Evolutionary conservation across 805 yeast genomes (phyloP).

Genomic region (Pichia occidentalis): DNA sequence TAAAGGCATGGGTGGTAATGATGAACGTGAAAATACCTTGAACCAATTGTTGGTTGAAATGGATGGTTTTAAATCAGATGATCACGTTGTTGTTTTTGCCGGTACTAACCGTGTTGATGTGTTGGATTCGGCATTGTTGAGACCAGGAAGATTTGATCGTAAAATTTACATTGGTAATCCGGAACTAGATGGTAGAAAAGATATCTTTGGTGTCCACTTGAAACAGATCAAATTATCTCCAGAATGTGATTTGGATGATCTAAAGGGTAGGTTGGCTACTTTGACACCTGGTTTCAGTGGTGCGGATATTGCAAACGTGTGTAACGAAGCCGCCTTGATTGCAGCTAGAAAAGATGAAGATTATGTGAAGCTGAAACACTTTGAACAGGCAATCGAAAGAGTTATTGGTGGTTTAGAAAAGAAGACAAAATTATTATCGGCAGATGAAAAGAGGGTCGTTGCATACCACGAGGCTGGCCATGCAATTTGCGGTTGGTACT

Average conservation of each 20-base stretch:
- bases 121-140: slow-evolving; percentile 78
- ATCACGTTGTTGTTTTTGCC: slow-evolving; percentile 88
- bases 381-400: slow-evolving; percentile 89
- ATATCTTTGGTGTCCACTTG: slow-evolving; percentile 77
- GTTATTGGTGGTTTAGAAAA: slow-evolving; percentile 93
- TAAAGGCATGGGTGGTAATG: slow-evolving; percentile 77
- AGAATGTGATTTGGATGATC: slow-evolving; percentile 44
- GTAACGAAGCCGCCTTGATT: slow-evolving; percentile 90
- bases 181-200: slow-evolving; percentile 83
- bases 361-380: slow-evolving; percentile 60
- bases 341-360: slow-evolving; percentile 76
- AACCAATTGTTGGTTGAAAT: slow-evolving; percentile 90
- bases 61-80: slow-evolving; percentile 88
- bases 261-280: slow-evolving; percentile 82
- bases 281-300: slow-evolving; percentile 95
- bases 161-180: slow-evolving; percentile 84
- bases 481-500: slow-evolving; percentile 92
- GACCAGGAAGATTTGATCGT: slow-evolving; percentile 95
- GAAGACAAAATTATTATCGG: slow-evolving; percentile 69
- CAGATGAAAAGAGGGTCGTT: slow-evolving; percentile 76
- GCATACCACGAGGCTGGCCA: slow-evolving; percentile 98
- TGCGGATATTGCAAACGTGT: slow-evolving; percentile 91
- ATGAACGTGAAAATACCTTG: slow-evolving; percentile 88
- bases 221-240: slow-evolving; percentile 45
- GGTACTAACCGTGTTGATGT: slow-evolving; percentile 94